phyloP scores from a whole-genome alignment of 352 stramenopile species.

The Pythium graminicola region DNA sequence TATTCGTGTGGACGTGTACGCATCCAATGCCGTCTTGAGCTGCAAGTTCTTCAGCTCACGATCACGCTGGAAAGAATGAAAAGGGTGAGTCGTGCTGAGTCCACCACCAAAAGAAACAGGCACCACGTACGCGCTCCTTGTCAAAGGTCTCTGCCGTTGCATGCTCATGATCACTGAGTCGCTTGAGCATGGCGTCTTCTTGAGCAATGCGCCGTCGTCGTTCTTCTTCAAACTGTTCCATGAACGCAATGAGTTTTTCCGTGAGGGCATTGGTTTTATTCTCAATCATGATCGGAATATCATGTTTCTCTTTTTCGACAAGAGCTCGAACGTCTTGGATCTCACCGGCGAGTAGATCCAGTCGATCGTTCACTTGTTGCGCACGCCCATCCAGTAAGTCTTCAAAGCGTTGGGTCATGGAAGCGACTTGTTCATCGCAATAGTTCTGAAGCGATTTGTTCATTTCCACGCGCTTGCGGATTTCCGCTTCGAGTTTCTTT shows the following conservation, averaged over 20 bases:
- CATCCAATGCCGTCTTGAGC: constrained; percentile 64
- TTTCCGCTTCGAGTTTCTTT: constrained; percentile 88
- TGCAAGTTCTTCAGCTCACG: constrained; percentile 62
- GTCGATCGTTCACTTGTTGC: constrained; percentile 59
- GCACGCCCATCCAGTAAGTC: constrained; percentile 72
- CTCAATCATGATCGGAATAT: constrained; percentile 89
- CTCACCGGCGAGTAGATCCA: constrained; percentile 66
- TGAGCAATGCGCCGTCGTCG: constrained; percentile 68
- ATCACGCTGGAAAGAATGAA: constrained; percentile 29
- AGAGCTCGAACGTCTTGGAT: constrained; percentile 74
- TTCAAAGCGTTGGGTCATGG: constrained; percentile 81
- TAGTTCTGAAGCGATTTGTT: constrained; percentile 90
- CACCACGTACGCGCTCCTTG: constrained; percentile 38
- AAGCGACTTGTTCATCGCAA: constrained; percentile 82
- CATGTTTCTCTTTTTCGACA: constrained; percentile 81
- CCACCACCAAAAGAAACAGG: neutral
- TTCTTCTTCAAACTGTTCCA: constrained; percentile 87
- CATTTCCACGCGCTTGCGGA: constrained; percentile 92
- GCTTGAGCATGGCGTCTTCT: constrained; percentile 89
- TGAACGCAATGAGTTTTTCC: constrained; percentile 83
- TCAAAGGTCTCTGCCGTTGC: constrained; percentile 66
- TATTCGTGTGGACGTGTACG: constrained; percentile 64
- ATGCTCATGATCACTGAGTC: constrained; percentile 85
- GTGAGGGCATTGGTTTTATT: constrained; percentile 83
- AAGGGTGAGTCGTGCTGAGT: too few relatives aligned